phyloP scores from a whole-genome alignment of 2,329 filamentous ascomycete genomes.

The Bipolaris bicolor region DNA sequence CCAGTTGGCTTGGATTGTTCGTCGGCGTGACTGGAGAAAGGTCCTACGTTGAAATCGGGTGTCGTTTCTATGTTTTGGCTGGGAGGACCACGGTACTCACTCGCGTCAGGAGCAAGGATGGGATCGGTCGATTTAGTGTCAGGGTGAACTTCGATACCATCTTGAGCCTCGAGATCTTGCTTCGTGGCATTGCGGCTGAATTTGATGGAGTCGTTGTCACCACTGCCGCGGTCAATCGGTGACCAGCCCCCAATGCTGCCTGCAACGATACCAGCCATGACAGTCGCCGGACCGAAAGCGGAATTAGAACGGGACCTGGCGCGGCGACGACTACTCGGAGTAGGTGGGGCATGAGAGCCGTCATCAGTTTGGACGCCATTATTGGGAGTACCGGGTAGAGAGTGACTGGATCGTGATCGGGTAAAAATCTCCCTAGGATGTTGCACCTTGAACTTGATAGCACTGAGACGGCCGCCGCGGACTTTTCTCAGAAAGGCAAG shows the following conservation, averaged over 20 bases:
- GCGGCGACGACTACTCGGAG: conserved; percentile 63
- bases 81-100: conserved; percentile 49
- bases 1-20: conserved; percentile 17
- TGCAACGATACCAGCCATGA: conserved; percentile 84
- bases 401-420: conserved; percentile 66
- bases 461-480: conserved; percentile 82
- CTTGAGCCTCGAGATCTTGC: conserved; percentile 52
- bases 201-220: conserved; percentile 51
- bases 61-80: conserved; percentile 54
- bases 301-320: conserved; percentile 73
- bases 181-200: conserved; percentile 44
- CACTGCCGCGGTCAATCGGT: conserved; percentile 62
- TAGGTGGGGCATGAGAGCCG: conserved; percentile 54
- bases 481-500: conserved; percentile 79
- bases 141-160: conserved; percentile 56
- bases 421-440: conserved; percentile 76
- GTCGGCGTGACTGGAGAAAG: conserved; percentile 48
- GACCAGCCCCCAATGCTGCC: conserved; percentile 80
- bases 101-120: conserved; percentile 53
- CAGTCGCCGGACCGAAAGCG: conserved; percentile 73
- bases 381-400: conserved; percentile 68
- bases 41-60: conserved; percentile 51
- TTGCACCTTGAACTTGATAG: conserved; percentile 77
- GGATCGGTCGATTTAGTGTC: conserved; percentile 57
- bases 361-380: conserved; percentile 52